Percentiles rank a stretch among this genome's conserved stretches.
phyloP scores from a whole-genome alignment of 108 stramenopile species.

The Discostella stelligeroides region DNA sequence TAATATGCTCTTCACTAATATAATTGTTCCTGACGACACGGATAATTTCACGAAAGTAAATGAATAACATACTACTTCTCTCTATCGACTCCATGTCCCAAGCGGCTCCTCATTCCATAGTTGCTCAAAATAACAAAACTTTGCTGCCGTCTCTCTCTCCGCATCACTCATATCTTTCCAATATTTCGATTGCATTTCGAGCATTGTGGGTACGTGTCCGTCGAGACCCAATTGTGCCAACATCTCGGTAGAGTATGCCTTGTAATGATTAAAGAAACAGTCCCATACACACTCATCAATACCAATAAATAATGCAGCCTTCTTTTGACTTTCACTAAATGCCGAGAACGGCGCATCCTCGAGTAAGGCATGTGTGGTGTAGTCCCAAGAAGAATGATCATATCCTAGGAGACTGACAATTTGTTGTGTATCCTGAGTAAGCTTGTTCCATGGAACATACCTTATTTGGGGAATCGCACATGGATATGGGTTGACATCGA shows the following conservation, averaged over 20 bases:
- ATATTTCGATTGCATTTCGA: neutral
- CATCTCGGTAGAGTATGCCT: neutral
- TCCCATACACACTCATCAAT: constrained; percentile 9
- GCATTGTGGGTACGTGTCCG: no score
- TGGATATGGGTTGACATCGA: neutral
- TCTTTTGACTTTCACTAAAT: neutral
- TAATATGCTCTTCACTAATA: no score
- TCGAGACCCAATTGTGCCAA: neutral
- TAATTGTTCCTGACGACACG: no score
- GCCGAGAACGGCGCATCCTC: neutral
- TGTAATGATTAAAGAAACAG: constrained; percentile 5
- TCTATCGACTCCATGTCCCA: neutral
- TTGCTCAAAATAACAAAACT: constrained; percentile 5
- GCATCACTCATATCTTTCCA: neutral
- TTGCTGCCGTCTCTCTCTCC: neutral
- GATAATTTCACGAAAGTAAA: no score
- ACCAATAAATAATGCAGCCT: neutral
- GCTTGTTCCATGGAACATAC: constrained; percentile 4
- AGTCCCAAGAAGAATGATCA: neutral
- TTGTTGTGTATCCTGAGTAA: neutral
- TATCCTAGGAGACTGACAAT: neutral
- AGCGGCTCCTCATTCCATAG: neutral
- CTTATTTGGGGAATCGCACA: neutral
- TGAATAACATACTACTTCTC: no score
- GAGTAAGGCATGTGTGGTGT: neutral